A percentile compares a stretch with the other conserved stretches of the same genome.
phyloP scores from a whole-genome alignment of 768 basidiomycete species.

The Pisolithus tinctorius region DNA sequence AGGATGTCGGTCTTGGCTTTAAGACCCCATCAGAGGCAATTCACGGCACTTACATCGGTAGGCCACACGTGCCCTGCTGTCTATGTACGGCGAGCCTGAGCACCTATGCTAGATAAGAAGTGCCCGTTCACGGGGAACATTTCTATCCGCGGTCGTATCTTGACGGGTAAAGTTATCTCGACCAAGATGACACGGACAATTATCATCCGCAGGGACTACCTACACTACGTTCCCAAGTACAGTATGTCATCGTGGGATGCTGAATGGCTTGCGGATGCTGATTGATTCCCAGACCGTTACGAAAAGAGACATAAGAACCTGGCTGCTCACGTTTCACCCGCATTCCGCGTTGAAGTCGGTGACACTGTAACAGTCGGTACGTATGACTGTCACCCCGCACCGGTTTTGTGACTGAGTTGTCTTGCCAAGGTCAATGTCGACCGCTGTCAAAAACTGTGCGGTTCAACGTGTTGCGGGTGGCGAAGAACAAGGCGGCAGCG shows the following conservation, averaged over 20 bases:
- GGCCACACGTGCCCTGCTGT: slow-evolving; percentile 24
- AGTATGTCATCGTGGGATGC: slow-evolving; percentile 46
- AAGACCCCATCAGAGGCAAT: slow-evolving; percentile 96
- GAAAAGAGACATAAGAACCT: slow-evolving; percentile 99
- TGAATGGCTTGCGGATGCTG: slow-evolving; percentile 4
- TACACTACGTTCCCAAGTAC: slow-evolving; percentile 98
- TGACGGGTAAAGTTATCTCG: slow-evolving; percentile 95
- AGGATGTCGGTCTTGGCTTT: slow-evolving; percentile 95
- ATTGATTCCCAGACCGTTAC: slow-evolving; percentile 71
- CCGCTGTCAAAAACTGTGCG: slow-evolving; percentile 98
- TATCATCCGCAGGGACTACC: slow-evolving; percentile 91
- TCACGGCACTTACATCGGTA: slow-evolving; percentile 93
- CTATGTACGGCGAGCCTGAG: neutral
- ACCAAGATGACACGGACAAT: slow-evolving; percentile 99
- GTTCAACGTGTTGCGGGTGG: slow-evolving; percentile 96
- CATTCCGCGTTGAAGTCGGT: slow-evolving; percentile 95
- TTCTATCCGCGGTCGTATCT: slow-evolving; percentile 98
- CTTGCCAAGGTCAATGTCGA: slow-evolving; percentile 82
- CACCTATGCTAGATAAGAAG: slow-evolving; percentile 76
- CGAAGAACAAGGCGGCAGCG: slow-evolving; percentile 84
- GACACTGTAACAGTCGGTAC: slow-evolving; percentile 92
- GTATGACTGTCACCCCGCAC: slow-evolving; percentile 25
- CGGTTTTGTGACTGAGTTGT: neutral
- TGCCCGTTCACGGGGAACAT: slow-evolving; percentile 97
- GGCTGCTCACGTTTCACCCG: slow-evolving; percentile 93